Base-by-base conservation (phyloP, 2,329 filamentous ascomycete species). In the Alternaria conjuncta region DNA sequence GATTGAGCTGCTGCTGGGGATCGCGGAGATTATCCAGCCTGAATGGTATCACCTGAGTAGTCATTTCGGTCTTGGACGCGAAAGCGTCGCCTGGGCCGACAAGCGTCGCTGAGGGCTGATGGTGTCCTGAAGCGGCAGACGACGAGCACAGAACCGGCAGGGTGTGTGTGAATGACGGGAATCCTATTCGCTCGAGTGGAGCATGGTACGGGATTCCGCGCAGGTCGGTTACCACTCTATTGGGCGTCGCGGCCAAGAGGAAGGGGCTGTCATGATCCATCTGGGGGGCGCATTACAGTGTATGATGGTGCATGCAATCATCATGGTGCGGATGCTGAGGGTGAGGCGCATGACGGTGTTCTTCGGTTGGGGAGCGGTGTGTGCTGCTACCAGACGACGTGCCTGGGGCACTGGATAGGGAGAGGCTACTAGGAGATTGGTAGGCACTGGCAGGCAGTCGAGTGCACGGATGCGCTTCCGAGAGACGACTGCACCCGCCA, bases 21-120 rank as follows among this genome's bases (percentile, higher is more conserved):
- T 30, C 28, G 62, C 67, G 69, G 69, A 71, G 63, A 69, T 70
- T 67, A 69, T 59, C 55, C 55, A 51, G 47, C 36, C 54, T 47
- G 45, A 54, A 32, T 60, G 30, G 53, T 57, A 60, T 49, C 28
- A 45, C 15, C 51, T 26, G 57, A 61, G 53, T 65, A 62, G 57
- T 64, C 61, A 71, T 65, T 54, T 63, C 58, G 67, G 64, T 23
- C 47, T 25, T 56, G 25, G 32, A 57, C 51, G 69, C 69, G 53
- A 65, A 67, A 59, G 63, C 51, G 69, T 66, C 55, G 47, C 50
- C 47, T 63, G 60, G 59, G 63, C 68, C 68, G 68, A 61, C 20
- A 41, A 41, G 36, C 32, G 60, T 56, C 51, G 41, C 57, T 56
- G 53, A 45, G 63, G 55, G 61, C 61, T 56, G 62, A 61, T 46